phyloP scores from a whole-genome alignment of 495 filamentous ascomycete genomes.

The Neurospora sp. region DNA sequence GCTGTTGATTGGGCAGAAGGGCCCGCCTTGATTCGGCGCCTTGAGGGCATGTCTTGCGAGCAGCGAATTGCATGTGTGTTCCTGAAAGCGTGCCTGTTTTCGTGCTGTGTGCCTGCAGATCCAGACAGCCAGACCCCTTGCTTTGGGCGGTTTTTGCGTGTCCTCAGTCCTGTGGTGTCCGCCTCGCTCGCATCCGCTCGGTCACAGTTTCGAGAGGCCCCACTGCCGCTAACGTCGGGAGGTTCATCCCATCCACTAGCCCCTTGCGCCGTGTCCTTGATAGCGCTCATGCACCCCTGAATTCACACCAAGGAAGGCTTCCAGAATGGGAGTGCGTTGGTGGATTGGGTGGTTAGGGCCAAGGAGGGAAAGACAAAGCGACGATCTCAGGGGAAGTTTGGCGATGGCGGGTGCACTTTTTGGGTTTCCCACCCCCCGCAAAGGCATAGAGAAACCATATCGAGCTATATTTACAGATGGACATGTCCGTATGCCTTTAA shows the following conservation, averaged over 20 bases:
- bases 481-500: not conserved
- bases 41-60: not conserved
- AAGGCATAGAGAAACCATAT: not conserved
- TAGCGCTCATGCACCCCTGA: not conserved
- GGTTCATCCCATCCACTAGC: not conserved
- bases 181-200: not conserved
- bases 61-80: not conserved
- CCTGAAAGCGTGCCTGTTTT: not conserved
- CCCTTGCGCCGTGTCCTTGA: not conserved
- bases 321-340: not conserved
- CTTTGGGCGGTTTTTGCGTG: not conserved
- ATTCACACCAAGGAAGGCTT: not conserved
- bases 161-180: too few species aligned
- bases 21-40: not conserved
- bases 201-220: not conserved
- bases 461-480: not conserved
- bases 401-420: not conserved
- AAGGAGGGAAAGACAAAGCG: not conserved
- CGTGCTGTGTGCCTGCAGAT: not conserved
- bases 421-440: not conserved
- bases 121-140: not conserved
- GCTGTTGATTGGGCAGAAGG: not conserved
- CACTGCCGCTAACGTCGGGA: not conserved
- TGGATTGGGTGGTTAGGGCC: not conserved
- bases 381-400: not conserved